Base-by-base conservation (phyloP, 2,329 filamentous ascomycete genomes). In the Penicillium decumbens region DNA sequence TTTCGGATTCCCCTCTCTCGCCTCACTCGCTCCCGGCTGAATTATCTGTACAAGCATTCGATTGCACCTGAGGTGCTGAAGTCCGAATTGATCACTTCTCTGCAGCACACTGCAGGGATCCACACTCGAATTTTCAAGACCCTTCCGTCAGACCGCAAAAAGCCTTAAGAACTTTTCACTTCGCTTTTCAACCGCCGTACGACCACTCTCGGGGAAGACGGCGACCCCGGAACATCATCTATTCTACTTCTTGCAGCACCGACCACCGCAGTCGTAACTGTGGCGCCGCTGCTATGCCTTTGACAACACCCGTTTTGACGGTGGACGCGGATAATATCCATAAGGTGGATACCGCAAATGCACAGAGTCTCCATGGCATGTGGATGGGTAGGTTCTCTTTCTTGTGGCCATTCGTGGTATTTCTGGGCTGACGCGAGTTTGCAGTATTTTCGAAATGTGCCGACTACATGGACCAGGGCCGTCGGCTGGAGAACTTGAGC, bases 301-400 rank as follows among this genome's bases (percentile, higher is more conserved):
- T 95, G 72, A 84, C 88, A 71, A 85, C 87, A 53, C 88, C 92
- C 65, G 88, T 97, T 69, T 79, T 97, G 66, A 90, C 89, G 55
- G 88, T 97, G 70, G 90, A 96, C 76, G 85, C 89, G 57, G 88
- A 86, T 68, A 87, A 92, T 61, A 91, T 98, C 70, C 88, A 93
- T 77, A 89, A 95, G 70, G 89, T 97, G 65, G 91, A 97, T 74
- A 95, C 92, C 1, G 81, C 86, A 60, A 95, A 95, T 70, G 85
- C 89, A 25, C 89, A 95, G 74, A 95, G 91, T 67, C 82, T 97
- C 44, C 95, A 93, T 75, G 91, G 88, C 77, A 95, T 97, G 82
- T 95, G 91, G 90, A 92, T 89, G 70, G 89, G 90, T 95, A 75
- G 81, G 88, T 79, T 37, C 20, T 13, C 24, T 35, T 39, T 24